Conservation (phyloP, 805 yeast species). For the Saccharomycopsis fermentans region DNA sequence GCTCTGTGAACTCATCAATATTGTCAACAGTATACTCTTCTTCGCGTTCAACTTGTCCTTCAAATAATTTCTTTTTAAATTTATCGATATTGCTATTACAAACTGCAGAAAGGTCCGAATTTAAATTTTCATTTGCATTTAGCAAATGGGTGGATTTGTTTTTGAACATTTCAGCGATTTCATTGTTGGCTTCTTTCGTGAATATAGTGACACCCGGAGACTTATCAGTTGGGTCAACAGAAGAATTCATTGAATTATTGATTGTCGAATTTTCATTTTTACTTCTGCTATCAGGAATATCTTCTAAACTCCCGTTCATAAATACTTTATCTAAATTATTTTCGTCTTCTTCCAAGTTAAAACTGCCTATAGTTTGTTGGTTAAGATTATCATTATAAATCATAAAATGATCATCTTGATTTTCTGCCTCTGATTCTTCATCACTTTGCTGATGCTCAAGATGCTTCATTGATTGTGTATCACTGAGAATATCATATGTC, state of each 20-base stretch:
- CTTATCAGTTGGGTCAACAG: slow-evolving; percentile 17
- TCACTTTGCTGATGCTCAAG: slow-evolving; percentile 14
- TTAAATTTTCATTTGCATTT: not conserved
- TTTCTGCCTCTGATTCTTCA: slow-evolving; percentile 2
- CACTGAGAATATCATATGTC: not conserved
- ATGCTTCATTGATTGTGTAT: slow-evolving; percentile 1
- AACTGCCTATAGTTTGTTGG: not conserved
- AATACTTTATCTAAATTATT: slow-evolving; percentile 1
- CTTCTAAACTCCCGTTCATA: not conserved
- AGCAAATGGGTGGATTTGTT: slow-evolving; percentile 27
- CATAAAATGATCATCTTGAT: not conserved
- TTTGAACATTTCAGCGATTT: slow-evolving; percentile 63
- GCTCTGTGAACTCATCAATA: slow-evolving; percentile 29
- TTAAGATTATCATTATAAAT: not conserved
- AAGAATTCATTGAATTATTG: not conserved
- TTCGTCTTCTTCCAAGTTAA: not conserved
- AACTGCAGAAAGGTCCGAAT: slow-evolving; percentile 21
- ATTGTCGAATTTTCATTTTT: not conserved
- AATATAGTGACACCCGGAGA: slow-evolving; percentile 66
- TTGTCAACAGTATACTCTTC: slow-evolving; percentile 20
- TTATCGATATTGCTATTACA: not conserved
- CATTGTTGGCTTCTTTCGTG: slow-evolving; percentile 66
- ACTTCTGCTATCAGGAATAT: not conserved
- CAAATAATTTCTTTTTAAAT: not conserved
- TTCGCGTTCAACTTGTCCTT: not conserved